phyloP scores from a whole-genome alignment of 108 stramenopile species.

The Fragilaria crotonensis region DNA sequence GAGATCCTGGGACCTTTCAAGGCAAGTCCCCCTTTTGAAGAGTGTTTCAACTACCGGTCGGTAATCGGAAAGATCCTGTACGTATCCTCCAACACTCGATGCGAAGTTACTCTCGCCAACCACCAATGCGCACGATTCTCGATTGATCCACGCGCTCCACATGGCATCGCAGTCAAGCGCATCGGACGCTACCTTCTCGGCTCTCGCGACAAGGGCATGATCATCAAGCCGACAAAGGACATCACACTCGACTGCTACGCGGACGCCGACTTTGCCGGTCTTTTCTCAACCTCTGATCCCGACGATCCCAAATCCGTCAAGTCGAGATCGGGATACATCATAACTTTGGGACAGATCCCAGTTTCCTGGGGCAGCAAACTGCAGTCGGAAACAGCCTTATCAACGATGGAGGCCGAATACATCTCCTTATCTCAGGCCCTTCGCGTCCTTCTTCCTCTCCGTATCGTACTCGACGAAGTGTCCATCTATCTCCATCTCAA shows the following conservation, averaged over 20 bases:
- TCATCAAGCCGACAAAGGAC: slow-evolving; percentile 7
- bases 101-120: slow-evolving; percentile 25
- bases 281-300: not conserved
- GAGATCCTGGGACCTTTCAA: slow-evolving; percentile 12
- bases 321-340: slow-evolving; percentile 21
- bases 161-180: slow-evolving; percentile 19
- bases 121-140: slow-evolving; percentile 33
- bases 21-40: slow-evolving; percentile 18
- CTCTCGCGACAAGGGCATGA: slow-evolving; percentile 17
- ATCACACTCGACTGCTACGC: slow-evolving; percentile 20
- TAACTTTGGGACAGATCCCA: slow-evolving; percentile 11
- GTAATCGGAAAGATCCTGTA: slow-evolving; percentile 3
- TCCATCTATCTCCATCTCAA: not conserved
- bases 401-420: slow-evolving; percentile 32
- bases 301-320: slow-evolving; percentile 2
- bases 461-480: slow-evolving; percentile 21
- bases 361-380: slow-evolving; percentile 16
- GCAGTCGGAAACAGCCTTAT: slow-evolving; percentile 18
- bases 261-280: slow-evolving; percentile 21
- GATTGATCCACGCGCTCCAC: slow-evolving; percentile 18
- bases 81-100: slow-evolving; percentile 5
- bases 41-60: slow-evolving; percentile 21
- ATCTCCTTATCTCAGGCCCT: slow-evolving; percentile 10
- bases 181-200: slow-evolving; percentile 16
- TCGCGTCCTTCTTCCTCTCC: slow-evolving; percentile 17